Percentiles rank a stretch among this genome's conserved stretches.
Conservation (phyloP, 1,139 yeast genomes). For the Scheffersomyces segobiensis region DNA sequence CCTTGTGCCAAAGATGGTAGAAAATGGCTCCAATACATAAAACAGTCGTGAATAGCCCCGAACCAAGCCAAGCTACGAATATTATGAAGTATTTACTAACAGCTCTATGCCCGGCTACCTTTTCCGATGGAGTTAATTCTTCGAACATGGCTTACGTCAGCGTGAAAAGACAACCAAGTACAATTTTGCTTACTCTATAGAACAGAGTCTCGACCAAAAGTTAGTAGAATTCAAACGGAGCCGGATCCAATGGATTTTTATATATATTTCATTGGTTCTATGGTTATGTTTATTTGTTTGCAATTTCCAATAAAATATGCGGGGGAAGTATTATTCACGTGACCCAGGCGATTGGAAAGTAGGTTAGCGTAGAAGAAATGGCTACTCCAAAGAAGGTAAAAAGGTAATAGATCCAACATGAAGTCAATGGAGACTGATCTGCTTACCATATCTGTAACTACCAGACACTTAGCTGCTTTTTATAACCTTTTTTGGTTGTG, state of each 20-base stretch:
- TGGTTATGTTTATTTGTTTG: not conserved
- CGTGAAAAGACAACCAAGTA: not conserved
- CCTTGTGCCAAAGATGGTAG: conserved; percentile 24
- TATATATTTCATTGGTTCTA: not conserved
- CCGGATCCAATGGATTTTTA: not conserved
- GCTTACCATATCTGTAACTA: not conserved
- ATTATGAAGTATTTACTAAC: conserved; percentile 21
- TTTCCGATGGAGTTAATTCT: conserved; percentile 21
- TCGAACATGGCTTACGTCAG: conserved; percentile 13
- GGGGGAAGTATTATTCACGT: not conserved
- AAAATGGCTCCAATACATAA: conserved; percentile 28
- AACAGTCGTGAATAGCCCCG: conserved; percentile 27
- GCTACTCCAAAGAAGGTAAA: not conserved
- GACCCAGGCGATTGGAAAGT: not conserved
- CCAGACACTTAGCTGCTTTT: not conserved
- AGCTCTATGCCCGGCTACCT: conserved; percentile 16
- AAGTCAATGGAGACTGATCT: not conserved
- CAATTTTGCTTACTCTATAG: not conserved
- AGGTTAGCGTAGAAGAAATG: not conserved
- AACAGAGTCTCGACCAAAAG: not conserved
- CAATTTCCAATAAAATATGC: not conserved
- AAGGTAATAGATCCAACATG: not conserved
- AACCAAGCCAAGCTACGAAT: conserved; percentile 27
- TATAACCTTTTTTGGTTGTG: not conserved
- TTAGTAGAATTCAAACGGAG: not conserved